Percentiles rank a stretch among this genome's conserved stretches.
phyloP scores from a whole-genome alignment of 108 stramenopile genomes.

The Phaeodactylum tricornutum region DNA sequence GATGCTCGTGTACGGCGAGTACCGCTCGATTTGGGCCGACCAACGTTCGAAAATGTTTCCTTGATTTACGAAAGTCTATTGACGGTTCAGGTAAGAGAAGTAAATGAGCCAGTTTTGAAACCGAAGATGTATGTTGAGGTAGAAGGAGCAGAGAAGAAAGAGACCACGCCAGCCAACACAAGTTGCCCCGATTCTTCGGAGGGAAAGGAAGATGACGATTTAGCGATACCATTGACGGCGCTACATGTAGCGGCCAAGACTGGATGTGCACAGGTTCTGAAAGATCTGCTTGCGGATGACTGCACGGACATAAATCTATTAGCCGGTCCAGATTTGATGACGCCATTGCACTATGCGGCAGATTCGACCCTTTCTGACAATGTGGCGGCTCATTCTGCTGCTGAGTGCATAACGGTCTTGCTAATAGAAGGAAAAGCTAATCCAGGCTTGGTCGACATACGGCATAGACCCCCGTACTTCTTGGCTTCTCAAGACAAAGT shows the following conservation, averaged over 20 bases:
- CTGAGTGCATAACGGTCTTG: slow-evolving; percentile 29
- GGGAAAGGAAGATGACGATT: background rate
- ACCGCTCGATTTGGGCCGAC: slow-evolving; percentile 72
- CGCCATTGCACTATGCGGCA: slow-evolving; percentile 58
- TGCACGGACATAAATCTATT: slow-evolving; percentile 11
- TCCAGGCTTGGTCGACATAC: slow-evolving; percentile 50
- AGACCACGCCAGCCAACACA: no score
- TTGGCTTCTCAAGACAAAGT: slow-evolving; percentile 50
- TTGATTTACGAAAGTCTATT: slow-evolving; percentile 33
- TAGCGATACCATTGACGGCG: slow-evolving; percentile 29
- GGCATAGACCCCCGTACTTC: slow-evolving; percentile 60
- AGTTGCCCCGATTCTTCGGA: no score
- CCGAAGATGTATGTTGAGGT: background rate
- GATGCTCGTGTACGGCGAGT: slow-evolving; percentile 41
- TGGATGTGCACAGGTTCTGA: slow-evolving; percentile 40
- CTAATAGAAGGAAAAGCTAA: slow-evolving; percentile 62
- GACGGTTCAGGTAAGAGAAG: slow-evolving; percentile 22
- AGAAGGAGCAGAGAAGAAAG: background rate
- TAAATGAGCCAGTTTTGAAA: no score
- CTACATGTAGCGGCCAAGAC: slow-evolving; percentile 48
- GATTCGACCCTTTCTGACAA: slow-evolving; percentile 5
- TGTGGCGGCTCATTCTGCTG: slow-evolving; percentile 15
- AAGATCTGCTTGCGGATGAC: slow-evolving; percentile 22
- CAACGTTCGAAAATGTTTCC: slow-evolving; percentile 34
- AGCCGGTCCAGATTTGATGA: slow-evolving; percentile 40